Evolutionary conservation across 2,329 filamentous ascomycete species (phyloP), one percentile per base, ranked within the genome.

Genomic region (Venturia carpophila): DNA sequence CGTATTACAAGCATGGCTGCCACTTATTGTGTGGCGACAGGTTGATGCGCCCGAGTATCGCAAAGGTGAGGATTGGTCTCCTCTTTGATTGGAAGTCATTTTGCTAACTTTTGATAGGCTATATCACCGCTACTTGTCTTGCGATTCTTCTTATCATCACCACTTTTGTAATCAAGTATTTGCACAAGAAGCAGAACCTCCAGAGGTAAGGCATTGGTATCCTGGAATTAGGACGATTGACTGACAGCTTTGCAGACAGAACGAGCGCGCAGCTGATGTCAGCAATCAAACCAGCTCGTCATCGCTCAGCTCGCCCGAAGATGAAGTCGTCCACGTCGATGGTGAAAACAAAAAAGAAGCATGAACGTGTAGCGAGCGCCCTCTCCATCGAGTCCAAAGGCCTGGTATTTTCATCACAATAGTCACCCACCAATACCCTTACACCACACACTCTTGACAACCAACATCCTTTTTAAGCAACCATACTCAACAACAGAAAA

Each of bases 1-100:
- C 67, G 85, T 88, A 1, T 74, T 90, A 55, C 86, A 89, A 70
- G 84, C 86, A 0, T 90, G 87, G 87, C 72, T 90, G 52, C 87
- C 87, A 7, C 78, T 87, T 41, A 71, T 88, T 10, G 80, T 88
- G 11, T 89, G 86, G 86, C 82, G 85, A 74, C 83, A 86, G 70
- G 78, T 85, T 0, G 84, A 88, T 65, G 83, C 81, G 0, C 86
- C 86, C 0, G 68, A 75, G 55, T 89, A 88, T 65, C 76, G 75
- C 0, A 87, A 87, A 69, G 86, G 52, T 58, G 27, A 30, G 30
- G 17, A n/a, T 34, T 10, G 5, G 19, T 34, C 27, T 34, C 30
- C n/a, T 34, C 6, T 37, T 37, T 17, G n/a, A 27, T 19, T 30
- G 27, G 17, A 17, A 37, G 11, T 9, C 19, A 27, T 58, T 27